Evolutionary conservation across 2,329 filamentous ascomycete genomes (phyloP).

Genomic region (Diaporthe sp.): DNA sequence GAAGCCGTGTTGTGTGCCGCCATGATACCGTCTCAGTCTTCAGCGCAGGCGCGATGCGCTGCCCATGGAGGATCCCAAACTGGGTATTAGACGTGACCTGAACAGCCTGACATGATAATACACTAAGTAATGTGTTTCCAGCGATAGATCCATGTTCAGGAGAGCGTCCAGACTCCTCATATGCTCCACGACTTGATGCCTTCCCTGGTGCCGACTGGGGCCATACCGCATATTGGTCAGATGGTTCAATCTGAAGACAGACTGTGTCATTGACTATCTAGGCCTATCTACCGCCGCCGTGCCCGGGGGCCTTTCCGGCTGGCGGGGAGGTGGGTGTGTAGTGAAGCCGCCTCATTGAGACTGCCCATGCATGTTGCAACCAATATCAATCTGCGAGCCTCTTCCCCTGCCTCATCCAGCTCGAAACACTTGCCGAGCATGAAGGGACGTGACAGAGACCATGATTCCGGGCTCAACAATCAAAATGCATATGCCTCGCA

Average conservation of each 20-base stretch:
- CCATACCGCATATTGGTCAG: no score
- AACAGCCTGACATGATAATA: neutral
- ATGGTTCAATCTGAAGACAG: neutral
- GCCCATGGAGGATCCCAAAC: neutral
- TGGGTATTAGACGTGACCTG: neutral
- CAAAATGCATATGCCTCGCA: constrained; percentile 9
- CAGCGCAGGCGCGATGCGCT: neutral
- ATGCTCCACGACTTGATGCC: neutral
- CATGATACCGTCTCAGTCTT: no score
- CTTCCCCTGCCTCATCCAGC: no score
- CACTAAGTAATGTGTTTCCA: neutral
- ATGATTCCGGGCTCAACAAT: neutral
- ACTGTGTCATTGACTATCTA: constrained; percentile 27
- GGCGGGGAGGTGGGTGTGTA: neutral
- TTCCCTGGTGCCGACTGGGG: neutral
- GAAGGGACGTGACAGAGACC: neutral
- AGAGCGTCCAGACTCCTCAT: neutral
- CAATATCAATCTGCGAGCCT: neutral
- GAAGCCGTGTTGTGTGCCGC: neutral
- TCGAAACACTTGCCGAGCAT: neutral
- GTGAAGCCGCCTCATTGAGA: neutral
- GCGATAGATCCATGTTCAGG: neutral
- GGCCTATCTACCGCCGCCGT: constrained; percentile 16
- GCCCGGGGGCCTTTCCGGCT: neutral
- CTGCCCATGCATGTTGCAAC: neutral